These are phyloP conservation scores for Aquilaria yunnanensis DNA, from an alignment of 345 rosid species.

Conservation along the genomic window DNA sequence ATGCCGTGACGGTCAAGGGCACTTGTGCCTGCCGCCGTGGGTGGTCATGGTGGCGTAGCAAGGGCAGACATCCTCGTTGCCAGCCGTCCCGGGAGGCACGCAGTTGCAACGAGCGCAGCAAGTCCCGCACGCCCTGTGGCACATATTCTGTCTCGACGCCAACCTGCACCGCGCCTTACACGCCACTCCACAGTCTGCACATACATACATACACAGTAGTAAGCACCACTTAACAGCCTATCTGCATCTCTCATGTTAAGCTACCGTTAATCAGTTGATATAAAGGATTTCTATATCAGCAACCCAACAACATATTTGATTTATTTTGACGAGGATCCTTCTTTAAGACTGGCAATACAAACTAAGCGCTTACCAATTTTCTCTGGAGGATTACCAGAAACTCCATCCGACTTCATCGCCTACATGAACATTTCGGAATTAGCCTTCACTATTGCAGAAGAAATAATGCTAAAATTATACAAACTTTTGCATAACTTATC, in stretches of 20 bases:
- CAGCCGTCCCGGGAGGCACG: constrained; percentile 79
- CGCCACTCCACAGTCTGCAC: constrained; percentile 52
- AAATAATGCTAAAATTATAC: too few species aligned
- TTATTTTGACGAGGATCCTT: too few species aligned
- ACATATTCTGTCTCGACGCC: constrained; percentile 46
- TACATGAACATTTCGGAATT: too few species aligned
- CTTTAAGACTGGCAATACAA: too few species aligned
- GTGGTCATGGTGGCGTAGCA: constrained; percentile 77
- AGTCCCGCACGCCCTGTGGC: constrained; percentile 75
- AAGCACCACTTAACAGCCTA: background rate
- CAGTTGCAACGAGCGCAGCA: constrained; percentile 77
- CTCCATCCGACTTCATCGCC: too few species aligned
- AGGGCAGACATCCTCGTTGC: constrained; percentile 53
- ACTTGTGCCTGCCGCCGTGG: constrained; percentile 71
- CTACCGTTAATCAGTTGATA: too few species aligned
- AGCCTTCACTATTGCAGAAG: too few species aligned
- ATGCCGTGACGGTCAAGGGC: constrained; percentile 31
- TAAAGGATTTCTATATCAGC: too few species aligned
- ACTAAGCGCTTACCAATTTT: constrained; percentile 8
- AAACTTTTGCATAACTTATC: too few species aligned
- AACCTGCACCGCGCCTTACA: constrained; percentile 58
- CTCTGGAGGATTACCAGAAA: background rate
- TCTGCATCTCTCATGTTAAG: too few species aligned
- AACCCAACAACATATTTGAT: too few species aligned
- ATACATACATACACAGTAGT: background rate